These are phyloP conservation scores for Mrakia hoshinonis DNA, from an alignment of 768 basidiomycete genomes.

Conservation along the genomic window DNA sequence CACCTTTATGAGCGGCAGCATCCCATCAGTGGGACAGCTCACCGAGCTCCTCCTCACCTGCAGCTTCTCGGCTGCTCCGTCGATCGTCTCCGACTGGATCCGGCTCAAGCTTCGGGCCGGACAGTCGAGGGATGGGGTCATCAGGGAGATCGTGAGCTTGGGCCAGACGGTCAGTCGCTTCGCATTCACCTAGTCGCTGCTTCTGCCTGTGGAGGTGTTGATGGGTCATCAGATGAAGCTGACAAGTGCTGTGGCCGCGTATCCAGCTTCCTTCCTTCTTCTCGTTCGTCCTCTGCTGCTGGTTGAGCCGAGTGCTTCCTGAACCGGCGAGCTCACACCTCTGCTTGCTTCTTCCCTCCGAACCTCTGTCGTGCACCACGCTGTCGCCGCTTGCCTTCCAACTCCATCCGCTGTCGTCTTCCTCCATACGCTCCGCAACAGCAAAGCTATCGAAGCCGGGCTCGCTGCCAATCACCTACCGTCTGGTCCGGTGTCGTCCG, in stretches of 20 bases:
- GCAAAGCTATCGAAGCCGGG: neutral
- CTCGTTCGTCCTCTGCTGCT: neutral
- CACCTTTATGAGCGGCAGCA: neutral
- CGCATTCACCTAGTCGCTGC: too few species aligned
- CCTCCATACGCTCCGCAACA: neutral
- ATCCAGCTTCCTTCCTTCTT: conserved; percentile 2
- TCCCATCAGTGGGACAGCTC: neutral
- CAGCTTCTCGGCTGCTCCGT: neutral
- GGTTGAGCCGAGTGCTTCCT: neutral
- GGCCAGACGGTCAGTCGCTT: neutral
- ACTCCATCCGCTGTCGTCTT: too few species aligned
- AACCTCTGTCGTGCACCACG: neutral
- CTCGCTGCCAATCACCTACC: neutral
- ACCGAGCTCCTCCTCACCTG: conserved; percentile 8
- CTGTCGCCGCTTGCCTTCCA: neutral
- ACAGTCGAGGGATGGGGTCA: neutral
- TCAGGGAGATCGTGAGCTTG: neutral
- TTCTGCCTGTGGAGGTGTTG: neutral
- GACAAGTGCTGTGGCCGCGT: neutral
- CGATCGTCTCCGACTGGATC: conserved; percentile 3
- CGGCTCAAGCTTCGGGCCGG: neutral
- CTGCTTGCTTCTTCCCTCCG: neutral
- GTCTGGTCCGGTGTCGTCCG: neutral
- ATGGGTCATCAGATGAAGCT: neutral
- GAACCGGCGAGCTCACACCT: neutral